These are phyloP conservation scores for Leersia perrieri DNA, from an alignment of 176 grass and related monocot species.

Conservation along the genomic window DNA sequence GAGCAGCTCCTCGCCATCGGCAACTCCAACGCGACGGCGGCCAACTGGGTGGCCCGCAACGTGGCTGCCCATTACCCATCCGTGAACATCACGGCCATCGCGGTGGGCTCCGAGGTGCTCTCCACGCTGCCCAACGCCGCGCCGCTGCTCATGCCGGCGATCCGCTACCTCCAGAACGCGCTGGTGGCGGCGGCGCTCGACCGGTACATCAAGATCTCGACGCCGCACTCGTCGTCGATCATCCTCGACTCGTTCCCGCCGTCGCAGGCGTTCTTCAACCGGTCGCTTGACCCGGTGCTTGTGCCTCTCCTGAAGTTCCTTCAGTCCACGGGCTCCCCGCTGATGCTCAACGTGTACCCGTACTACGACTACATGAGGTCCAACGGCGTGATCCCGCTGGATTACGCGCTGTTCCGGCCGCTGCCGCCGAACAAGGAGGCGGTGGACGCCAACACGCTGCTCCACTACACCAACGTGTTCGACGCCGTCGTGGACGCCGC, in stretches of 20 bases:
- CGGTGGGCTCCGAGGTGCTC: conserved; percentile 87
- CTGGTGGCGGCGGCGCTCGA: conserved; percentile 89
- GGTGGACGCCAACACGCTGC: conserved; percentile 91
- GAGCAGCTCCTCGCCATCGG: conserved; percentile 93
- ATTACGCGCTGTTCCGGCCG: conserved; percentile 88
- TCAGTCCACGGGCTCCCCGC: conserved; percentile 65
- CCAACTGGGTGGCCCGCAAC: conserved; percentile 76
- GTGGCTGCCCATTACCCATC: conserved; percentile 73
- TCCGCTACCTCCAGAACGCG: conserved; percentile 87
- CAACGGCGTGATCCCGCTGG: conserved; percentile 90
- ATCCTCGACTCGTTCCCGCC: conserved; percentile 98
- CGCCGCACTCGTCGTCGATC: conserved; percentile 92
- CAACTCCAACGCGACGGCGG: conserved; percentile 86
- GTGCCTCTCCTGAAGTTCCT: conserved; percentile 80
- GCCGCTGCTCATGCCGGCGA: conserved; percentile 65
- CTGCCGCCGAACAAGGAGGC: conserved; percentile 96
- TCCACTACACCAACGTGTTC: conserved; percentile 98
- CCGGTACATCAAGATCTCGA: conserved; percentile 75
- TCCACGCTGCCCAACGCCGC: conserved; percentile 71
- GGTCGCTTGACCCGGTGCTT: conserved; percentile 62
- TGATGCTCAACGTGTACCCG: conserved; percentile 96
- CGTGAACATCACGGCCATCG: conserved; percentile 91
- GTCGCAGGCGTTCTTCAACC: conserved; percentile 99
- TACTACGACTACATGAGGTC: conserved; percentile 99
- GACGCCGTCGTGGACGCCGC: conserved; percentile 87